Conservation (phyloP, 1,284 basidiomycete species). For the Microbotryum lychnidis-dioicae region DNA sequence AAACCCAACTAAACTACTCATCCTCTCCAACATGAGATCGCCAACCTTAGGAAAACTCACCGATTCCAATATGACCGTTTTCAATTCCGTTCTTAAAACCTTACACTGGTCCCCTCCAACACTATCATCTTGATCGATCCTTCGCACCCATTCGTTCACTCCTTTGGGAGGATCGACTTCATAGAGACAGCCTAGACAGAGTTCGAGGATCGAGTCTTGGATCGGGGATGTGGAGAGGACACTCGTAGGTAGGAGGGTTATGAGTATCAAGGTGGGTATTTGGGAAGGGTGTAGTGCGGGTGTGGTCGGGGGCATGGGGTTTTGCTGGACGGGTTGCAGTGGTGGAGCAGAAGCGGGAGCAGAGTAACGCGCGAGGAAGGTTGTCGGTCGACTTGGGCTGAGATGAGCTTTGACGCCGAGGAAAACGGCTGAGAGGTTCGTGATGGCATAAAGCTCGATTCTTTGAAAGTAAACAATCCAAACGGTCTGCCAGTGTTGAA, state of each 20-base stretch:
- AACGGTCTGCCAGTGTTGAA: no score
- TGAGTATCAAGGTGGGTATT: constrained; percentile 5
- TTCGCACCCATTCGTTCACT: constrained; percentile 4
- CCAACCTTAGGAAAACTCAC: background rate
- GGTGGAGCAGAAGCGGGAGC: no score
- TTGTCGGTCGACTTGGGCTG: no score
- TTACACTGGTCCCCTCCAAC: no score
- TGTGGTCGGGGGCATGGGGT: no score
- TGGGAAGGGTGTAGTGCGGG: background rate
- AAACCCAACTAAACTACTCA: background rate
- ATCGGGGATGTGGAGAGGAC: background rate
- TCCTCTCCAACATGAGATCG: background rate
- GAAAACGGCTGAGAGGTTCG: no score
- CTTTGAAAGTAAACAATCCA: no score
- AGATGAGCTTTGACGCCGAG: no score
- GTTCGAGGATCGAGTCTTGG: constrained; percentile 6
- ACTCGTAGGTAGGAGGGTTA: constrained; percentile 1
- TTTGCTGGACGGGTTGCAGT: no score
- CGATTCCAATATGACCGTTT: background rate
- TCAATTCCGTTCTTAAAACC: background rate
- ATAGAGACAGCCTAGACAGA: background rate
- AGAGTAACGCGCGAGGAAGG: no score
- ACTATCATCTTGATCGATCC: background rate
- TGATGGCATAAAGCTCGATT: no score
- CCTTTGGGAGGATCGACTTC: background rate